phyloP scores from a whole-genome alignment of 257 asterid species.

The Ocimum tenuiflorum region DNA sequence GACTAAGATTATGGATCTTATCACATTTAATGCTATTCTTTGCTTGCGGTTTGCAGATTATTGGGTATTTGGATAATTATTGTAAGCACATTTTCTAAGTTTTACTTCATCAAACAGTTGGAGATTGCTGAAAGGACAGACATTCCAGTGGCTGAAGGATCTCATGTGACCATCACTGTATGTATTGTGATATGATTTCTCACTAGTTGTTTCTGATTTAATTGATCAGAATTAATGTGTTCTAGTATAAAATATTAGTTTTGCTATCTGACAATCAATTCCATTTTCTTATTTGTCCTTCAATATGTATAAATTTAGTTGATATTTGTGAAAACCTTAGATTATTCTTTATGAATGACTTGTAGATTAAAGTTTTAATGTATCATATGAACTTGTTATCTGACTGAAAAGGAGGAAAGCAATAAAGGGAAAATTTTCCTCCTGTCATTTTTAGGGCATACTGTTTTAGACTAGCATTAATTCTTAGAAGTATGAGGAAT shows the following conservation, averaged over 20 bases:
- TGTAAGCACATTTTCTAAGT: not conserved
- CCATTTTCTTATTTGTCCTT: not conserved
- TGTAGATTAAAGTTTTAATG: not conserved
- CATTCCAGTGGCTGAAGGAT: constrained; percentile 97
- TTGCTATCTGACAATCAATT: not conserved
- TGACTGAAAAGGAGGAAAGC: not conserved
- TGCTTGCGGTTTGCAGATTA: not conserved
- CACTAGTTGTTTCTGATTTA: not conserved
- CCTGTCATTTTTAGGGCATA: not conserved
- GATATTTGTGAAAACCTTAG: not conserved
- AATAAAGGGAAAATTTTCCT: not conserved
- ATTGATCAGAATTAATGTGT: not conserved
- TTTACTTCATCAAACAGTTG: constrained; percentile 42
- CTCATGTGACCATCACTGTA: constrained; percentile 89
- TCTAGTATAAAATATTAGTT: not conserved
- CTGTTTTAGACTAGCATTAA: not conserved
- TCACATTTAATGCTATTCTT: not conserved
- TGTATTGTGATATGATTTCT: constrained; percentile 19
- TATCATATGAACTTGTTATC: not conserved
- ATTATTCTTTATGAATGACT: not conserved
- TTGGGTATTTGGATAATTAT: constrained; percentile 1
- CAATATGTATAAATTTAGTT: not conserved
- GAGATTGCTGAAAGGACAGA: constrained; percentile 89
- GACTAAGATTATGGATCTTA: not conserved
- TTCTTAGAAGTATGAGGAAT: not conserved